These are phyloP conservation scores for Epichloe sylvatica DNA, from an alignment of 2,329 filamentous ascomycete species.

Conservation along the genomic window DNA sequence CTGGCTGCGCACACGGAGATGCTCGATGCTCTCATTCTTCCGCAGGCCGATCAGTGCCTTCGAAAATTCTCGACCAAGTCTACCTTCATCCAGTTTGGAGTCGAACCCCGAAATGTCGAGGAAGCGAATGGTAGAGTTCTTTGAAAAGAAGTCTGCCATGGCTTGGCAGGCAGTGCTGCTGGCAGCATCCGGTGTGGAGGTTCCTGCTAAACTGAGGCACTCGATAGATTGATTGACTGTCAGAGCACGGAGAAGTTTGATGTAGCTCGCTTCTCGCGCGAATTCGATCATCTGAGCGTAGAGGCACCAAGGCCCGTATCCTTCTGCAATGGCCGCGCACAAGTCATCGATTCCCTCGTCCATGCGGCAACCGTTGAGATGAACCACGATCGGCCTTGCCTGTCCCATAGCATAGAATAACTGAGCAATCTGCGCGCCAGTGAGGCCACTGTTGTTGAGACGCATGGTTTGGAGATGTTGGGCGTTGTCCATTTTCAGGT, in stretches of 20 bases:
- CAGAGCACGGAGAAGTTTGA: constrained; percentile 35
- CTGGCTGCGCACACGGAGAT: constrained; percentile 43
- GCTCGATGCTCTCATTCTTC: constrained; percentile 29
- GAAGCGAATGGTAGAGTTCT: constrained; percentile 36
- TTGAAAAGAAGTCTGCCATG: constrained; percentile 36
- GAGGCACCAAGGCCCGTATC: constrained; percentile 34
- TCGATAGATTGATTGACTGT: constrained; percentile 35
- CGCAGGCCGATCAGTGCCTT: constrained; percentile 33
- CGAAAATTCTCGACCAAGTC: constrained; percentile 39
- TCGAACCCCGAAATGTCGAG: constrained; percentile 44
- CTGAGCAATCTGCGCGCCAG: constrained; percentile 33
- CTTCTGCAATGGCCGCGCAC: constrained; percentile 31
- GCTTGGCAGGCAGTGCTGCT: constrained; percentile 33
- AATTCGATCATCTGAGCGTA: constrained; percentile 47
- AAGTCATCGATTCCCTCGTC: constrained; percentile 38
- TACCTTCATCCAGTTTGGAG: constrained; percentile 43
- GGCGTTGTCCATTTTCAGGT: constrained; percentile 27
- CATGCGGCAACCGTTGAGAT: constrained; percentile 37
- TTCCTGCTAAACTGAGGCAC: constrained; percentile 40
- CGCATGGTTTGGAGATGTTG: constrained; percentile 29
- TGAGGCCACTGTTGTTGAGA: constrained; percentile 39
- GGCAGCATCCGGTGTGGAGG: constrained; percentile 32
- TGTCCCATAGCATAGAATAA: constrained; percentile 38
- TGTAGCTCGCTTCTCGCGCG: constrained; percentile 34
- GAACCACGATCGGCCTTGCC: constrained; percentile 32